phyloP scores from a whole-genome alignment of 164 flowering plant genomes.

The Macadamia integrifolia region DNA sequence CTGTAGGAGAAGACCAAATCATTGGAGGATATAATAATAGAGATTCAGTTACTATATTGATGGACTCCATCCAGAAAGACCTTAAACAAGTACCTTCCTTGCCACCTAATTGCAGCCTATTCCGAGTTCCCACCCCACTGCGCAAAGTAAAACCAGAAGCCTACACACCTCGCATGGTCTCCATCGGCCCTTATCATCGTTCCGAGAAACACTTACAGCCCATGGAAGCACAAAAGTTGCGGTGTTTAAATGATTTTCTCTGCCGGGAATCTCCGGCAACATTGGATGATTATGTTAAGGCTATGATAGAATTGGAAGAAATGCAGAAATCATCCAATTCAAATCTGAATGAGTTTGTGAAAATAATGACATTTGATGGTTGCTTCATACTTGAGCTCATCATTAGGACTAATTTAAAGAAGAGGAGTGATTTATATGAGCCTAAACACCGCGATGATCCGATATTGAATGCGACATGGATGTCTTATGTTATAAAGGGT shows the following conservation, averaged over 20 bases:
- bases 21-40: too few relatives aligned
- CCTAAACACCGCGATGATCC: slow-evolving; percentile 30
- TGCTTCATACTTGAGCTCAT: slow-evolving; percentile 47
- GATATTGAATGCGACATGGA: slow-evolving; percentile 36
- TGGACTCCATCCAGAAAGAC: too few relatives aligned
- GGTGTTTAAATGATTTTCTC: slow-evolving; percentile 20
- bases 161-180: slow-evolving; percentile 40
- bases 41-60: too few relatives aligned
- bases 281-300: slow-evolving; percentile 19
- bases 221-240: slow-evolving; percentile 49
- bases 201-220: slow-evolving; percentile 21
- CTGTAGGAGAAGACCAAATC: too few relatives aligned
- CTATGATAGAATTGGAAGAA: slow-evolving; percentile 30
- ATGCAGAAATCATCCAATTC: slow-evolving; percentile 27
- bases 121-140: slow-evolving; percentile 34
- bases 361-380: slow-evolving; percentile 58
- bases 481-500: slow-evolving; percentile 35
- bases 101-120: slow-evolving; percentile 15
- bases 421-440: too few relatives aligned
- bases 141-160: slow-evolving; percentile 34
- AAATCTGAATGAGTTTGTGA: slow-evolving; percentile 37
- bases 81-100: too few relatives aligned
- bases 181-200: slow-evolving; percentile 58
- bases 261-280: slow-evolving; percentile 14
- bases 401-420: background rate